A percentile compares a stretch with the other conserved stretches of the same genome.
Conservation (phyloP, 768 basidiomycete species). For the Russula griseocarnosa region DNA sequence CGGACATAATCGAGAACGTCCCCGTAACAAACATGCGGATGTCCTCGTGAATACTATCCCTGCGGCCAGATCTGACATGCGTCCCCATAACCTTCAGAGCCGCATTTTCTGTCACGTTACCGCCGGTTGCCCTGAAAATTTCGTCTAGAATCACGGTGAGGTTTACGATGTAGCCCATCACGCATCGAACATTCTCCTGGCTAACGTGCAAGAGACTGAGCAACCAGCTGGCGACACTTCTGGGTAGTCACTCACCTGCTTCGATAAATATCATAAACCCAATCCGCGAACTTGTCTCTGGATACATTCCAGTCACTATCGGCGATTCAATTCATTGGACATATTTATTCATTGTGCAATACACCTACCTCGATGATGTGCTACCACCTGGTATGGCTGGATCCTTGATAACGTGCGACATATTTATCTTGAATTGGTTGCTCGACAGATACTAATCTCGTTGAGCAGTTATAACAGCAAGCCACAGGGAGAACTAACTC, state of each 20-base stretch:
- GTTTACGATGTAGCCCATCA: constrained; percentile 11
- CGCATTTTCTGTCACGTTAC: background rate
- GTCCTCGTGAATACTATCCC: background rate
- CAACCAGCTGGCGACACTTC: too few species aligned
- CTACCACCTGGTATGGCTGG: background rate
- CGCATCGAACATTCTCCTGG: constrained; percentile 1
- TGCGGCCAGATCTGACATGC: background rate
- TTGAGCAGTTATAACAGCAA: background rate
- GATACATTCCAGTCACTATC: background rate
- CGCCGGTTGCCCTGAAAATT: background rate
- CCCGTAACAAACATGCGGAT: background rate
- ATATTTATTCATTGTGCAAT: background rate
- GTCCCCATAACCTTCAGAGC: background rate
- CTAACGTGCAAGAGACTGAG: background rate
- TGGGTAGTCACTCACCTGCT: background rate
- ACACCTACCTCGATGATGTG: background rate
- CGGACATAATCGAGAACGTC: background rate
- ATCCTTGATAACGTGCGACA: constrained; percentile 15
- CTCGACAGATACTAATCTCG: background rate
- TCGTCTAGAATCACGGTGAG: background rate
- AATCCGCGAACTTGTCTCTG: background rate
- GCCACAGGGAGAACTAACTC: background rate
- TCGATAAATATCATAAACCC: background rate
- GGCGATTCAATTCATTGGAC: background rate
- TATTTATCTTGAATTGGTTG: background rate